Conservation (phyloP, 2,329 filamentous ascomycete genomes). For the Fusarium sp. region DNA sequence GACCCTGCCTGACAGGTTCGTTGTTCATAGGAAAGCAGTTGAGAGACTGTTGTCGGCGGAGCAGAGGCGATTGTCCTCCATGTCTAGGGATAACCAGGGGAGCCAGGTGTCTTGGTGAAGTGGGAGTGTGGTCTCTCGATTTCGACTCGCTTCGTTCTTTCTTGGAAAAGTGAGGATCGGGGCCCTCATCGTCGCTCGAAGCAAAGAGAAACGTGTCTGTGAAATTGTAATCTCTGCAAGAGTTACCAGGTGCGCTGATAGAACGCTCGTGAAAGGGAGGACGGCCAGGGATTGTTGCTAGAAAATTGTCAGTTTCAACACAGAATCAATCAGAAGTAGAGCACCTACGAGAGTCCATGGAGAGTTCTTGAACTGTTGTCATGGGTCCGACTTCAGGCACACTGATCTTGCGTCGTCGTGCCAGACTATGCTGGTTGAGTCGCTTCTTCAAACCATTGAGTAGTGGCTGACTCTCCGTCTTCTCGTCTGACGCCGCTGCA, state of each 20-base stretch:
- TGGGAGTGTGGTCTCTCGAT: conserved; percentile 42
- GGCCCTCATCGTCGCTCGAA: conserved; percentile 40
- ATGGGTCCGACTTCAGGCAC: conserved; percentile 73
- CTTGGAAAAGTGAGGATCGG: conserved; percentile 38
- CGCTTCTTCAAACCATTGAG: conserved; percentile 60
- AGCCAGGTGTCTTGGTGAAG: conserved; percentile 64
- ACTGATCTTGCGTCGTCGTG: conserved; percentile 70
- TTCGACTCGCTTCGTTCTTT: conserved; percentile 34
- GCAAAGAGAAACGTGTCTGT: conserved; percentile 42
- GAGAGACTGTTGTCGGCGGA: conserved; percentile 53
- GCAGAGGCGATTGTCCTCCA: conserved; percentile 30
- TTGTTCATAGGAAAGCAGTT: conserved; percentile 60
- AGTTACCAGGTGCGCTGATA: conserved; percentile 68
- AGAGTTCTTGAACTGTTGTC: conserved; percentile 74
- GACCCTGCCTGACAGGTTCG: conserved; percentile 56
- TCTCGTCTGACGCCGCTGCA: conserved; percentile 55
- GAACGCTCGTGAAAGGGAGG: conserved; percentile 73
- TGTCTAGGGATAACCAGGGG: conserved; percentile 66
- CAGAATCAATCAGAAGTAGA: not conserved
- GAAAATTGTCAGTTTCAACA: conserved; percentile 31
- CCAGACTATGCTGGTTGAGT: conserved; percentile 67
- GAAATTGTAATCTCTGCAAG: conserved; percentile 56
- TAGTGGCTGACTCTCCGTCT: conserved; percentile 53
- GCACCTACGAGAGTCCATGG: conserved; percentile 76
- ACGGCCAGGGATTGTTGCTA: conserved; percentile 75